phyloP scores from a whole-genome alignment of 768 basidiomycete species.

The Russula virescens region DNA sequence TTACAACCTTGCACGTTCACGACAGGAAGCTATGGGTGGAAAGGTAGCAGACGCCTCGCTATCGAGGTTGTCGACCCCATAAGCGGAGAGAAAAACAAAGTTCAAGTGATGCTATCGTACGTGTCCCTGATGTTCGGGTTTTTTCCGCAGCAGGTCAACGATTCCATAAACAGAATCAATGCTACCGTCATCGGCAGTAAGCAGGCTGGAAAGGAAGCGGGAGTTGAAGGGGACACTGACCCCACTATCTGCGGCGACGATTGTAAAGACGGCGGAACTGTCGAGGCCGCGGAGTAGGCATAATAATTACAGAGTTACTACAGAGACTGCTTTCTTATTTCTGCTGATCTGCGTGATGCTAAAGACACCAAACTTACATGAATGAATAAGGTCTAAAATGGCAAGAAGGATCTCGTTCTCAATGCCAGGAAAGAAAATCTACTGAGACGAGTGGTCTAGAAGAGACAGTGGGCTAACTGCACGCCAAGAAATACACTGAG shows the following conservation, averaged over 20 bases:
- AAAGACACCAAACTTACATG: conserved; percentile 22
- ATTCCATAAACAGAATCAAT: conserved; percentile 50
- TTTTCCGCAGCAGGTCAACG: background rate
- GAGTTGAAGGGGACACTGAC: conserved; percentile 29
- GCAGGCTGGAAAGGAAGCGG: conserved; percentile 38
- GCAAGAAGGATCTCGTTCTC: background rate
- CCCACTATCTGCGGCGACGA: conserved; percentile 23
- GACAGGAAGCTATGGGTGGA: conserved; percentile 84
- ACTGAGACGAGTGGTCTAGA: background rate
- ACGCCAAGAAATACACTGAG: background rate
- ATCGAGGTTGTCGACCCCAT: conserved; percentile 55
- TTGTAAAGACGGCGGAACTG: conserved; percentile 26
- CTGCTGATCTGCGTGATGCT: background rate
- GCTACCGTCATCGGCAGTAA: conserved; percentile 73
- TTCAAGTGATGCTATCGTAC: conserved; percentile 70
- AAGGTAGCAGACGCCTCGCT: conserved; percentile 60
- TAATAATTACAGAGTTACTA: conserved; percentile 31
- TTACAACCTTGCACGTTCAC: conserved; percentile 56
- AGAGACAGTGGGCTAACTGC: background rate
- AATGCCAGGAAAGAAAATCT: background rate
- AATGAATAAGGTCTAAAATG: background rate
- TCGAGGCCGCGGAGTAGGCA: conserved; percentile 28
- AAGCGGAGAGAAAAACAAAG: conserved; percentile 48
- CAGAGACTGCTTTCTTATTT: conserved; percentile 23
- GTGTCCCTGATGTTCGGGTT: conserved; percentile 29